Conservation (phyloP, 2,329 filamentous ascomycete genomes). For the Colletotrichum australisinense region DNA sequence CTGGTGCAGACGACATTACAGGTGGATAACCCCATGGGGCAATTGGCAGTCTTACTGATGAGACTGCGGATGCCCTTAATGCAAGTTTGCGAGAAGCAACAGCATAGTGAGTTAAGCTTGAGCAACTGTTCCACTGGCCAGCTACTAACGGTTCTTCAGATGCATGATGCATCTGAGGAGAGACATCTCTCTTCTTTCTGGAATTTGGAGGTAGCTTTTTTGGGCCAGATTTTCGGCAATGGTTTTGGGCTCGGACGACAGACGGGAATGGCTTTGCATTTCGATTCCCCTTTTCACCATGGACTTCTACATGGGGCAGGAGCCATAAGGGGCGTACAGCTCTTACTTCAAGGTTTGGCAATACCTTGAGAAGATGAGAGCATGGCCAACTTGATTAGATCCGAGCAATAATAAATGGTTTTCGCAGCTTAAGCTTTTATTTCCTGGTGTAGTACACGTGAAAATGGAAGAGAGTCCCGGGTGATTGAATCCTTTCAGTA, state of each 20-base stretch:
- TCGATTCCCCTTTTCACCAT: background rate
- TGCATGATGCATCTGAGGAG: background rate
- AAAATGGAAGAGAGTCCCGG: background rate
- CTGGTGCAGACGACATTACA: background rate
- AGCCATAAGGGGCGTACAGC: background rate
- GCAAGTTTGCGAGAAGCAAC: background rate
- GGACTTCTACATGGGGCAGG: background rate
- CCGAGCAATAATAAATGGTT: background rate
- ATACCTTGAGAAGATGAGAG: background rate
- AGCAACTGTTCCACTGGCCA: background rate
- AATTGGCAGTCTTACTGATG: background rate
- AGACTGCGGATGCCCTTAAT: background rate
- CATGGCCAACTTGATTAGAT: background rate
- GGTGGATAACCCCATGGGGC: background rate
- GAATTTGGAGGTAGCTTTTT: background rate
- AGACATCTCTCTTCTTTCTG: background rate
- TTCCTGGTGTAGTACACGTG: background rate
- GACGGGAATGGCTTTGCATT: background rate
- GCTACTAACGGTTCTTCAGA: background rate
- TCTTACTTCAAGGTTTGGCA: background rate
- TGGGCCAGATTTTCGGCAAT: background rate
- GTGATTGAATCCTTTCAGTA: background rate
- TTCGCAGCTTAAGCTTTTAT: no score
- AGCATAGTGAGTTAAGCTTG: background rate
- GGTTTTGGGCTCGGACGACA: background rate